Evolutionary conservation across 176 grass and related monocot species (phyloP).

Genomic region (Eragrostis nindensis): DNA sequence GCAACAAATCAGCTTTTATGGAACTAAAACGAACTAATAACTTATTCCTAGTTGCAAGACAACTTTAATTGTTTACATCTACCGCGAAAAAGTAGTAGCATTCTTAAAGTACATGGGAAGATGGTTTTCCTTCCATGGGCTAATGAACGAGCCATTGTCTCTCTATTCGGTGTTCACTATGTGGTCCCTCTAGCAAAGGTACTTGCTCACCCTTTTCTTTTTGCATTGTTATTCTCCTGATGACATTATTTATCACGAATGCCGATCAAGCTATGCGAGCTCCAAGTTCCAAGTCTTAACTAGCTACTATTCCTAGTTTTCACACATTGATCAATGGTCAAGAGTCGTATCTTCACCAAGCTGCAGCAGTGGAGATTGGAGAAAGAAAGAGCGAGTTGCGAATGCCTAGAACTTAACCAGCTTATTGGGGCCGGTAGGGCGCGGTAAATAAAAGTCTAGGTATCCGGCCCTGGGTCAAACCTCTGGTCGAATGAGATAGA

Average conservation of each 20-base stretch:
- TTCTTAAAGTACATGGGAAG: background rate
- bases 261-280: slow-evolving; percentile 43
- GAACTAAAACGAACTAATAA: slow-evolving; percentile 10
- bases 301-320: slow-evolving; percentile 32
- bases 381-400: background rate
- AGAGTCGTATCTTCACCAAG: slow-evolving; percentile 2
- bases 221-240: slow-evolving; percentile 24
- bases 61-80: background rate
- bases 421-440: background rate
- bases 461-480: slow-evolving; percentile 11
- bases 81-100: background rate
- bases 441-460: background rate
- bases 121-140: slow-evolving; percentile 1
- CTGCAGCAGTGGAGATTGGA: background rate
- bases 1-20: background rate
- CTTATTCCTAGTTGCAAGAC: background rate
- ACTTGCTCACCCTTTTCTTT: background rate
- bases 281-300: slow-evolving; percentile 60
- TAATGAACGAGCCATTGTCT: background rate
- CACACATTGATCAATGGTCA: slow-evolving; percentile 49
- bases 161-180: background rate
- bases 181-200: slow-evolving; percentile 61
- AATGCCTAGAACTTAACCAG: background rate
- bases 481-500: background rate
- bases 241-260: slow-evolving; percentile 29